A percentile compares a stretch with the other conserved stretches of the same genome.
phyloP scores from a whole-genome alignment of 768 basidiomycete genomes.

The Mycena chlorophos region DNA sequence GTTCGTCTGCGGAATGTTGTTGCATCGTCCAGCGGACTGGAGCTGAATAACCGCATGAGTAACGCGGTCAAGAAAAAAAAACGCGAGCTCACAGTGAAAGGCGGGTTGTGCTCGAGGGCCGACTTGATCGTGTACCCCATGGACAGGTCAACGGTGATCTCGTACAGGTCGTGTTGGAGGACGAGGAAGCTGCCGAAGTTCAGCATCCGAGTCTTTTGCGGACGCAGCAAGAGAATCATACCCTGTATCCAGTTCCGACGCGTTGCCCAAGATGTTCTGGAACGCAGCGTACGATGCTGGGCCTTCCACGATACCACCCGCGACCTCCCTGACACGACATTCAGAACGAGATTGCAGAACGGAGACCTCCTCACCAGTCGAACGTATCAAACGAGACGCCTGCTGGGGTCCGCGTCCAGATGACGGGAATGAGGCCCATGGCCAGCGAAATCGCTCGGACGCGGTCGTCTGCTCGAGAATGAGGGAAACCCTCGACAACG shows the following conservation, averaged over 20 bases:
- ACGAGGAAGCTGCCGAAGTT: constrained; percentile 69
- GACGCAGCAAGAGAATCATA: constrained; percentile 28
- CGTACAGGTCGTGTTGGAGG: constrained; percentile 82
- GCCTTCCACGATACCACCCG: constrained; percentile 72
- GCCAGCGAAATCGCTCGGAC: constrained; percentile 87
- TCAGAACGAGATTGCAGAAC: neutral
- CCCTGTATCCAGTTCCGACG: constrained; percentile 61
- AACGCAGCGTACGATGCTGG: constrained; percentile 67
- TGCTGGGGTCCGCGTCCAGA: constrained; percentile 62
- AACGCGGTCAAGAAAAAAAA: neutral
- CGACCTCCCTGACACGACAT: constrained; percentile 53
- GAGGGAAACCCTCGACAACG: constrained; percentile 5
- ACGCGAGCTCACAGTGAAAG: constrained; percentile 54
- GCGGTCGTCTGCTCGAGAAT: constrained; percentile 67
- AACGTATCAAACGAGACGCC: constrained; percentile 12
- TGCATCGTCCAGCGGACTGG: constrained; percentile 78
- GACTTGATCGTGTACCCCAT: constrained; percentile 81
- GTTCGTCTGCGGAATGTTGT: constrained; percentile 58
- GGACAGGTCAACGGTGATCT: constrained; percentile 87
- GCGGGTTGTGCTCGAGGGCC: constrained; percentile 64
- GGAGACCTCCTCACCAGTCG: constrained; percentile 59
- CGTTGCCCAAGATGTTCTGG: constrained; percentile 70
- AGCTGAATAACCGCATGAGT: constrained; percentile 39
- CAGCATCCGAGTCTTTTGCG: neutral
- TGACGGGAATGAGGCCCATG: constrained; percentile 89